Evolutionary conservation across 257 asterid genomes (phyloP).

Genomic region (Echites panduratus): DNA sequence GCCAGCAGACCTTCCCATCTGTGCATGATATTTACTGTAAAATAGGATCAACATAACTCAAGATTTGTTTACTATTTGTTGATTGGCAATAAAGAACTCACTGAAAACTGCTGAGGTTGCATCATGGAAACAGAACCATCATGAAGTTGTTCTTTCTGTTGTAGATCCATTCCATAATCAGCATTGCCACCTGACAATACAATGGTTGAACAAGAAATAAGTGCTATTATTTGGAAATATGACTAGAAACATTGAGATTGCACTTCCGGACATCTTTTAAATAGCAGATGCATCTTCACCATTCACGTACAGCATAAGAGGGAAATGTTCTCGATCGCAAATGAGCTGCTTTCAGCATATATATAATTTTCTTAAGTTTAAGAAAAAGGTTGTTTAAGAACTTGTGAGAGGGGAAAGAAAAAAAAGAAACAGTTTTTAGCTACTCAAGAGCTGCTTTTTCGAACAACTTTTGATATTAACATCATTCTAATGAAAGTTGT

Average conservation of each 20-base stretch:
- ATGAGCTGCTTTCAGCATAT: not conserved
- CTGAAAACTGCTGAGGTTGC: constrained; percentile 92
- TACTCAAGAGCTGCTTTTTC: not conserved
- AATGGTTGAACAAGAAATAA: constrained; percentile 2
- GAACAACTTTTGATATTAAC: not conserved
- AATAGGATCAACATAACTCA: not conserved
- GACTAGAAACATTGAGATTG: not conserved
- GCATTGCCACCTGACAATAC: constrained; percentile 66
- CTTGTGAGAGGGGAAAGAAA: not conserved
- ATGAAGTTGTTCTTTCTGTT: constrained; percentile 89
- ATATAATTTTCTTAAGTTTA: too few relatives aligned
- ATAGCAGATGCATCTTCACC: not conserved
- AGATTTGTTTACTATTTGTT: not conserved
- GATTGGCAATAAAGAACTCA: constrained; percentile 34
- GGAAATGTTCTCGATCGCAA: not conserved
- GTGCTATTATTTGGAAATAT: not conserved
- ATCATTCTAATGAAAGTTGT: not conserved
- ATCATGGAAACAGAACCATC: constrained; percentile 77
- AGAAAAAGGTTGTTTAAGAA: not conserved
- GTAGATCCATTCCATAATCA: constrained; percentile 74
- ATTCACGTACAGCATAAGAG: not conserved
- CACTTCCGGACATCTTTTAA: not conserved
- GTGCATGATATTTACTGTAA: constrained; percentile 19
- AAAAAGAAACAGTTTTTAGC: not conserved
- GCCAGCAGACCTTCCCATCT: constrained; percentile 97